Conservation (phyloP, 805 yeast genomes). For the Teunomyces cretensis region DNA sequence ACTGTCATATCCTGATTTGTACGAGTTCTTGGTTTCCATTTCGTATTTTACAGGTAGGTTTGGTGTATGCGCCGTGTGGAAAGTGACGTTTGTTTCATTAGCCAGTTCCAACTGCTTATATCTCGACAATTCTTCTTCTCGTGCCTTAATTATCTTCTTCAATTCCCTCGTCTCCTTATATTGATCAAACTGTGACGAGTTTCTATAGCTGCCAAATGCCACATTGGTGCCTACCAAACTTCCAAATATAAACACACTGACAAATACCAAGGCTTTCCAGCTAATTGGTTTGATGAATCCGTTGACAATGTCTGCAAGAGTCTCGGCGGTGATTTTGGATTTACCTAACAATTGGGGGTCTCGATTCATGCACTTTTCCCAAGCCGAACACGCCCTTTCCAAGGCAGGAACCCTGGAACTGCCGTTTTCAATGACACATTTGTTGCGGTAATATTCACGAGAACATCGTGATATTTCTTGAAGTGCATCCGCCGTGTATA, state of each 20-base stretch:
- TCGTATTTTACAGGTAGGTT: neutral
- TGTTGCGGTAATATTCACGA: constrained; percentile 65
- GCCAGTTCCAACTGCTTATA: neutral
- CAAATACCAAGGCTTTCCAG: constrained; percentile 61
- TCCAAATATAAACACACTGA: constrained; percentile 49
- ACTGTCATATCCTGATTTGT: constrained; percentile 1
- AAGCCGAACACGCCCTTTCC: constrained; percentile 63
- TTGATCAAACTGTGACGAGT: constrained; percentile 9
- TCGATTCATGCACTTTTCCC: constrained; percentile 81
- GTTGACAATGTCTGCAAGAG: constrained; percentile 78
- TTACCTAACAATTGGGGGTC: constrained; percentile 70
- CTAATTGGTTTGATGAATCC: constrained; percentile 71
- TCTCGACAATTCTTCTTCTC: neutral
- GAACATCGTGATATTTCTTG: constrained; percentile 70
- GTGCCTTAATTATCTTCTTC: neutral
- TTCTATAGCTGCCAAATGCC: constrained; percentile 42
- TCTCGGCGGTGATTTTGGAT: constrained; percentile 74
- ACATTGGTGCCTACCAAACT: constrained; percentile 51
- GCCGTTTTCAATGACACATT: constrained; percentile 56
- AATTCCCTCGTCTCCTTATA: neutral
- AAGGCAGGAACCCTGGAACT: constrained; percentile 67
- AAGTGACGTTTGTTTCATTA: constrained; percentile 1
- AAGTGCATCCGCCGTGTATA: constrained; percentile 56
- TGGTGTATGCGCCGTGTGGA: neutral
- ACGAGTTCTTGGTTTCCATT: neutral